phyloP scores from a whole-genome alignment of 192 early-diverging fungal species.

The Gonapodya prolifera region DNA sequence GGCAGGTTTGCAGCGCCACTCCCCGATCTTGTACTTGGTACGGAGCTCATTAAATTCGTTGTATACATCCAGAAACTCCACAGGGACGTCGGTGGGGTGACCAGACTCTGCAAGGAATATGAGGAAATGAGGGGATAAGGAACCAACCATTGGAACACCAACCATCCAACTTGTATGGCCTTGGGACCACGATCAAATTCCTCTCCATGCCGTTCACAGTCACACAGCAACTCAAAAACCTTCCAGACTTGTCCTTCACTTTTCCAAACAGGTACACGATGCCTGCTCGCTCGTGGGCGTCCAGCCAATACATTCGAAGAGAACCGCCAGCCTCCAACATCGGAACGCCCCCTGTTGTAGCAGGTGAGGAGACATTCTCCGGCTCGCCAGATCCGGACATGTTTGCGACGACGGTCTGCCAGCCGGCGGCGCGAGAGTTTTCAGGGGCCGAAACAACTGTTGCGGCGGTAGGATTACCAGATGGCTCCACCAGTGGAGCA shows the following conservation, averaged over 20 bases:
- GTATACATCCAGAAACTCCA: slow-evolving; percentile 56
- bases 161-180: slow-evolving; percentile 39
- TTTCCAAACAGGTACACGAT: slow-evolving; percentile 88
- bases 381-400: not conserved
- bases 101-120: slow-evolving; percentile 20
- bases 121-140: not conserved
- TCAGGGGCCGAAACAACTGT: not conserved
- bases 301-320: slow-evolving; percentile 79
- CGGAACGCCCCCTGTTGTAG: not conserved
- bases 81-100: slow-evolving; percentile 37
- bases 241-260: slow-evolving; percentile 41
- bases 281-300: slow-evolving; percentile 74
- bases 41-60: slow-evolving; percentile 58
- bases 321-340: slow-evolving; percentile 37
- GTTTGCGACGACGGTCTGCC: not conserved
- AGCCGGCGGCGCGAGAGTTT: not conserved
- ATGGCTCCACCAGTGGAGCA: not conserved
- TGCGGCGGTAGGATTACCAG: not conserved
- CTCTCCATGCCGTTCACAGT: slow-evolving; percentile 65
- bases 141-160: not conserved
- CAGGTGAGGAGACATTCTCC: not conserved
- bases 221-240: slow-evolving; percentile 69
- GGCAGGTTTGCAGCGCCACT: slow-evolving; percentile 47
- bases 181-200: slow-evolving; percentile 87
- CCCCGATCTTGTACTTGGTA: slow-evolving; percentile 34